Conservation (phyloP, 2,329 filamentous ascomycete genomes). For the Diaporthe citriasiana region DNA sequence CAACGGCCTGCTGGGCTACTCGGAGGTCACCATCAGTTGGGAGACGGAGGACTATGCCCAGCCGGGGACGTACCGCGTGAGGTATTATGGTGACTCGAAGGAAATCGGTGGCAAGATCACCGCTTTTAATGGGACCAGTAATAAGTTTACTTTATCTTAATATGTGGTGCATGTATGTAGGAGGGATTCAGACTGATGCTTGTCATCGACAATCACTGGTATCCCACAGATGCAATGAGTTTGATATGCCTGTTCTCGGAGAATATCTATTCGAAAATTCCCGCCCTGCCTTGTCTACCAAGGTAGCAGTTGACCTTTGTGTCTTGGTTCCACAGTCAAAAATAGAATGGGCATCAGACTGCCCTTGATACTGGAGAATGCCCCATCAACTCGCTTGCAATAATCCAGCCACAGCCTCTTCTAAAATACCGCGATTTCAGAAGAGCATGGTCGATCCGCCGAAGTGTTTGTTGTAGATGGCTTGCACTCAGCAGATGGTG, state of each 20-base stretch:
- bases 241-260: not conserved
- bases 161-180: not conserved
- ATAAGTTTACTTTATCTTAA: constrained; percentile 48
- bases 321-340: not conserved
- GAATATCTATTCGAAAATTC: not conserved
- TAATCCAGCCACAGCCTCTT: no score
- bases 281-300: not conserved
- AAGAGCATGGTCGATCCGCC: not conserved
- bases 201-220: not conserved
- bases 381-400: no score
- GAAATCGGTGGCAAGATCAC: constrained; percentile 71
- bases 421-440: not conserved
- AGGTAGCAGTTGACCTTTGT: not conserved
- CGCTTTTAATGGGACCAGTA: constrained; percentile 65
- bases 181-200: no score
- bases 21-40: constrained; percentile 83
- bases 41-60: constrained; percentile 73
- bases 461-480: not conserved
- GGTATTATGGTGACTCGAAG: constrained; percentile 88
- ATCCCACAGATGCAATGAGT: not conserved
- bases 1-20: constrained; percentile 78
- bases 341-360: not conserved
- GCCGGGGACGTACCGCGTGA: constrained; percentile 78
- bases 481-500: not conserved
- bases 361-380: not conserved